Evolutionary conservation across 768 basidiomycete species (phyloP).

Genomic region (Tubosaeta brunneosetosa): DNA sequence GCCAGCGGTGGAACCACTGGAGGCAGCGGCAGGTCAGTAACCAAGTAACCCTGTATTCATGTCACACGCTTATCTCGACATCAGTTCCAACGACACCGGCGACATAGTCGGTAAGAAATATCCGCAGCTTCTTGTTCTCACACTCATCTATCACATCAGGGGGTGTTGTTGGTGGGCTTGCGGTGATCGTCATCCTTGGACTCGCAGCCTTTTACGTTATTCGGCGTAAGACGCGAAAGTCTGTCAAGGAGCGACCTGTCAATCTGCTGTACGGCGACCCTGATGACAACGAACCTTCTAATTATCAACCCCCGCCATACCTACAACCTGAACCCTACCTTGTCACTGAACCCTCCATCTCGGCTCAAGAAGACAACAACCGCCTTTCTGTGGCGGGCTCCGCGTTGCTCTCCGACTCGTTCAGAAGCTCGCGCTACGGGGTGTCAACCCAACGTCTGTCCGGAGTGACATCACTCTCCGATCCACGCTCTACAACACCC

Average conservation of each 20-base stretch:
- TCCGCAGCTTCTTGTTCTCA: neutral
- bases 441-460: constrained; percentile 26
- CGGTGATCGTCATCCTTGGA: constrained; percentile 39
- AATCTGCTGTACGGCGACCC: constrained; percentile 60
- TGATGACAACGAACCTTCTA: constrained; percentile 43
- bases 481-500: constrained; percentile 44
- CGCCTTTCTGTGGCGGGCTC: constrained; percentile 20
- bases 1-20: constrained; percentile 34
- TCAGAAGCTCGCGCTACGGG: constrained; percentile 23
- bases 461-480: constrained; percentile 26
- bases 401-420: constrained; percentile 15
- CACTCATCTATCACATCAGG: constrained; percentile 26
- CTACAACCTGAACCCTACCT: constrained; percentile 76
- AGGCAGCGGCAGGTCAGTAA: constrained; percentile 24
- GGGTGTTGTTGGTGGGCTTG: constrained; percentile 57
- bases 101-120: constrained; percentile 44
- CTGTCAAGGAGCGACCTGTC: constrained; percentile 54
- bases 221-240: constrained; percentile 40
- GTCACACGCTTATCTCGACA: neutral
- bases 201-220: constrained; percentile 46
- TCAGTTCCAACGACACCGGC: constrained; percentile 38
- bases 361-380: constrained; percentile 27
- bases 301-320: constrained; percentile 60
- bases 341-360: constrained; percentile 53
- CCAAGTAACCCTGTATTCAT: neutral